Percentiles rank a stretch among this genome's conserved stretches.
Conservation (phyloP, 192 early-diverging fungal species). For the Gonapodya sp. region DNA sequence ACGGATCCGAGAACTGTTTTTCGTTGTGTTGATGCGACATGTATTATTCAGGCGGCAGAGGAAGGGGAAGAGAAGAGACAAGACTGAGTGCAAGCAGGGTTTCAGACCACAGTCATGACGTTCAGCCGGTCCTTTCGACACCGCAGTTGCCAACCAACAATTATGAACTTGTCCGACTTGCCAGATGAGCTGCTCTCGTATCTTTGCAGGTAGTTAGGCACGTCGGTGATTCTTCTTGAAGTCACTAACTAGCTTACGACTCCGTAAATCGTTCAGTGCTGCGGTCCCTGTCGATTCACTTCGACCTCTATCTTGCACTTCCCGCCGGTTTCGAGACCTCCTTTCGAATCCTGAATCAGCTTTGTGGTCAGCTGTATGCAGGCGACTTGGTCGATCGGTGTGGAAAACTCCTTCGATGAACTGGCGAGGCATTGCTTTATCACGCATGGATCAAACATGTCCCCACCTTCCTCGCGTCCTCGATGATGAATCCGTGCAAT, state of each 20-base stretch:
- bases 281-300: not conserved
- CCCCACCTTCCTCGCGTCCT: not conserved
- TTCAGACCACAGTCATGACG: no score
- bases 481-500: not conserved
- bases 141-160: no score
- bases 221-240: not conserved
- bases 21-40: no score
- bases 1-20: constrained; percentile 6
- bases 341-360: not conserved
- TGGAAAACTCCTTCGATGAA: not conserved
- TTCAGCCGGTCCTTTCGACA: no score
- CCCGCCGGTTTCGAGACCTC: not conserved
- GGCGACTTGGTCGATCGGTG: not conserved
- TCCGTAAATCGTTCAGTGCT: not conserved
- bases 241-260: not conserved
- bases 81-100: no score
- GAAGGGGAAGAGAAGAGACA: no score
- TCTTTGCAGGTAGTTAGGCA: not conserved
- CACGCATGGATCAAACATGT: not conserved
- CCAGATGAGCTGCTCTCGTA: not conserved
- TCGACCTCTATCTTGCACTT: not conserved
- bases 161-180: no score
- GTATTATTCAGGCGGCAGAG: no score
- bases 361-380: not conserved
- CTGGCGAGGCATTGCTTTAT: not conserved